Evolutionary conservation across 257 asterid genomes (phyloP).

Genomic region (Anisodus acutangulus): DNA sequence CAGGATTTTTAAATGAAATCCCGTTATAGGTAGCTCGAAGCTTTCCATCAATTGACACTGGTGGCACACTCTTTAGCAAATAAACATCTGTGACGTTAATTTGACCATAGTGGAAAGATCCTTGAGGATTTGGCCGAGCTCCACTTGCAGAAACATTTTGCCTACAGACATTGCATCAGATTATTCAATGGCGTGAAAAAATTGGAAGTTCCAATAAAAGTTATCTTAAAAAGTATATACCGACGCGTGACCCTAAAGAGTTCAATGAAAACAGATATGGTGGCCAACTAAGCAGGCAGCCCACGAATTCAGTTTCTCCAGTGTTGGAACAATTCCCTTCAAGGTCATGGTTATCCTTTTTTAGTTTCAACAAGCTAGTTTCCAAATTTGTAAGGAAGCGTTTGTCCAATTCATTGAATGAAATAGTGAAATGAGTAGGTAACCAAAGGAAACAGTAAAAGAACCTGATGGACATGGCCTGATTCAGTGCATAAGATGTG

Average conservation of each 20-base stretch:
- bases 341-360: neutral
- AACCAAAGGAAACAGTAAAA: neutral
- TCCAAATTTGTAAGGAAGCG: neutral
- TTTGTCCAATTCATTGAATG: neutral
- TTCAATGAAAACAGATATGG: neutral
- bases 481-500: slow-evolving; percentile 62
- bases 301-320: neutral
- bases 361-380: neutral
- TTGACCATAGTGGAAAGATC: slow-evolving; percentile 87
- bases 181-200: slow-evolving; percentile 6
- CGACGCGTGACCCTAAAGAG: neutral
- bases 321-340: neutral
- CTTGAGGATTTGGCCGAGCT: slow-evolving; percentile 99
- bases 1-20: slow-evolving; percentile 78
- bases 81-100: slow-evolving; percentile 78
- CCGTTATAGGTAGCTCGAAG: slow-evolving; percentile 73
- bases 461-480: slow-evolving; percentile 89
- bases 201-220: neutral
- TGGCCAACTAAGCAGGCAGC: neutral
- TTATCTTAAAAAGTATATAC: neutral
- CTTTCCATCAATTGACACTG: slow-evolving; percentile 61
- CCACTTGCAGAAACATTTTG: slow-evolving; percentile 91
- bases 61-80: slow-evolving; percentile 63
- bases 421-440: neutral
- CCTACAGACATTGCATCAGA: slow-evolving; percentile 49